A percentile compares a stretch with the other conserved stretches of the same genome.
phyloP scores from a whole-genome alignment of 495 filamentous ascomycete genomes.

The Lepraria neglecta region DNA sequence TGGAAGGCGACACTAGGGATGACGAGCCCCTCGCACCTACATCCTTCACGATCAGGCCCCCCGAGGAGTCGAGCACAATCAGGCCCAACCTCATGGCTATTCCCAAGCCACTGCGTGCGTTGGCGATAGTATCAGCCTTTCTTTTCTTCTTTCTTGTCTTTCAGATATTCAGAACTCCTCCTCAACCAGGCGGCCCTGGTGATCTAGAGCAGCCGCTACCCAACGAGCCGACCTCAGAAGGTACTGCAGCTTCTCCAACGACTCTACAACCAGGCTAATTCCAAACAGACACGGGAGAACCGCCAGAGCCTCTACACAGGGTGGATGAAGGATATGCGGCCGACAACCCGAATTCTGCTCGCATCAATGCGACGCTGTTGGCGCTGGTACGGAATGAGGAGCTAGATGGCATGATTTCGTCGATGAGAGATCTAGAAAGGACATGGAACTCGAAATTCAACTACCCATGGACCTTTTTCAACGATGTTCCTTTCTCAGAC shows the following conservation, averaged over 20 bases:
- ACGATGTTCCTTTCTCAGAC: conserved; percentile 83
- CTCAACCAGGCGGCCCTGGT: conserved; percentile 35
- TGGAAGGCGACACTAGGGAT: conserved; percentile 3
- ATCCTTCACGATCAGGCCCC: background rate
- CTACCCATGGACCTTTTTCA: conserved; percentile 99
- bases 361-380: conserved; percentile 89
- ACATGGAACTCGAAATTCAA: conserved; percentile 99
- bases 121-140: conserved; percentile 61
- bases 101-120: conserved; percentile 71
- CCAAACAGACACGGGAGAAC: conserved; percentile 69
- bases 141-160: conserved; percentile 70
- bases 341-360: conserved; percentile 63
- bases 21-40: background rate
- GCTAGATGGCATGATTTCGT: conserved; percentile 69
- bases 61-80: background rate
- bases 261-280: conserved; percentile 18
- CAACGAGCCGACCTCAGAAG: conserved; percentile 75
- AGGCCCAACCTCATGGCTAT: conserved; percentile 58
- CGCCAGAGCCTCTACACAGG: conserved; percentile 60
- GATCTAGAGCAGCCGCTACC: conserved; percentile 49
- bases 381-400: conserved; percentile 90
- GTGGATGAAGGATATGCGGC: conserved; percentile 72
- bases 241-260: conserved; percentile 43
- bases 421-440: conserved; percentile 84
- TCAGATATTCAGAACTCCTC: conserved; percentile 53